Conservation (phyloP, 2,329 filamentous ascomycete species). For the Phyllosticta paracitricarpa region DNA sequence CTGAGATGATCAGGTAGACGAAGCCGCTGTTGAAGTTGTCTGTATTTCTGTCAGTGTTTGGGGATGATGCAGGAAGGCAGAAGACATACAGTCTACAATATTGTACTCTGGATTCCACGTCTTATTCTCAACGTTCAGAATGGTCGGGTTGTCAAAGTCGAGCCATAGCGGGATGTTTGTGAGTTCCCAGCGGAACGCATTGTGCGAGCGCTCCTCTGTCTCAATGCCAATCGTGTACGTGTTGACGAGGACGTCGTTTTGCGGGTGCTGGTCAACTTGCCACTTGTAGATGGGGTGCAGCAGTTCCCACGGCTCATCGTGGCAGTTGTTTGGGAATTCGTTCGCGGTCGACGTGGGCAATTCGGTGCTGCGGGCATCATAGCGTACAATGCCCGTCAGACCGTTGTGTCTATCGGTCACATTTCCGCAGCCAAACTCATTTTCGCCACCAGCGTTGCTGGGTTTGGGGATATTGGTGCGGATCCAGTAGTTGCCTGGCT, state of each 20-base stretch:
- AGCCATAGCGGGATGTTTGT: conserved; percentile 18
- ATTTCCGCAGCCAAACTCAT: conserved; percentile 17
- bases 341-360: conserved; percentile 13
- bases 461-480: conserved; percentile 14
- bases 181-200: conserved; percentile 17
- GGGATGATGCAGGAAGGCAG: neutral
- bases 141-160: conserved; percentile 18
- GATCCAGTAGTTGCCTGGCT: conserved; percentile 19
- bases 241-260: conserved; percentile 14
- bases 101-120: conserved; percentile 15
- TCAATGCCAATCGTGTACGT: conserved; percentile 17
- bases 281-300: conserved; percentile 20
- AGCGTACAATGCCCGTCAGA: conserved; percentile 17
- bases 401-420: conserved; percentile 17
- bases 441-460: neutral
- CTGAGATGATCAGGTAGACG: conserved; percentile 21
- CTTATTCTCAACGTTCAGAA: conserved; percentile 18
- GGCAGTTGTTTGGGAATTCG: conserved; percentile 15
- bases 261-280: conserved; percentile 14
- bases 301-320: conserved; percentile 18
- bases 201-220: conserved; percentile 7
- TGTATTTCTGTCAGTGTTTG: neutral
- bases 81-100: conserved; percentile 13
- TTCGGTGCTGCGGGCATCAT: conserved; percentile 12
- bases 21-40: conserved; percentile 15